Evolutionary conservation across 495 filamentous ascomycete genomes (phyloP), one percentile per base, ranked within the genome.

Genomic region (Friedmanniomyces endolithicus): DNA sequence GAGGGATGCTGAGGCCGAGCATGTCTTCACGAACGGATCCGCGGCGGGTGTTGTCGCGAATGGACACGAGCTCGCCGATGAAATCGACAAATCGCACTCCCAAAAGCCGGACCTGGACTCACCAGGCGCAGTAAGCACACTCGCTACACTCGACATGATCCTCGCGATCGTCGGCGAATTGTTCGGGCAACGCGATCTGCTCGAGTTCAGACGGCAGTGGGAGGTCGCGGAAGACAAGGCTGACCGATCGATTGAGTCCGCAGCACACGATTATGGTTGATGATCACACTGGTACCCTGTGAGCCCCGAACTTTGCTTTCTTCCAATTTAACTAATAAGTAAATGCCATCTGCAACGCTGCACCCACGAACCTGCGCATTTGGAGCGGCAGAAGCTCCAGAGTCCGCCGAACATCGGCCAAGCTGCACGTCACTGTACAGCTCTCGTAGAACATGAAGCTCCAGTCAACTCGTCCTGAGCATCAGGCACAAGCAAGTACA

Each of bases 171-270:
- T 85, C 37, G 92, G 88, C 59, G 88, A 95, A 69, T 81, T 85
- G 61, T 98, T 85, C 68, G 89, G 92, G 1, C 92, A 98, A 71
- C 74, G 82, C 53, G 92, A 98, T 68, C 70, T 98, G 33, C 71
- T 97, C 46, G 79, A 82, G 61, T 82, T 80, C 48, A 74, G 88
- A 40, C 76, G 84, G 25, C 27, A 31, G 6, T 70, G 68, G 68
- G 47, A 44, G 27, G 47, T 34, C 6, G 35, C 31, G 14, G 50
- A 40, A 22, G 37, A 41, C 37, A 41, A 41, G 12, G 37, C 12
- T 41, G 48, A 16, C 19, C 45, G 45, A 48, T 9, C 19, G 27
- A 31, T 9, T 22, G 39, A 23, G 4, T 48, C 19, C 16, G 45
- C 24, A 48, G 45, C 3, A 22, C 7, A 8, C 6, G 27, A 31